These are phyloP conservation scores for Amaranthus palmeri DNA, from an alignment of 148 eudicot genomes.

Conservation along the genomic window DNA sequence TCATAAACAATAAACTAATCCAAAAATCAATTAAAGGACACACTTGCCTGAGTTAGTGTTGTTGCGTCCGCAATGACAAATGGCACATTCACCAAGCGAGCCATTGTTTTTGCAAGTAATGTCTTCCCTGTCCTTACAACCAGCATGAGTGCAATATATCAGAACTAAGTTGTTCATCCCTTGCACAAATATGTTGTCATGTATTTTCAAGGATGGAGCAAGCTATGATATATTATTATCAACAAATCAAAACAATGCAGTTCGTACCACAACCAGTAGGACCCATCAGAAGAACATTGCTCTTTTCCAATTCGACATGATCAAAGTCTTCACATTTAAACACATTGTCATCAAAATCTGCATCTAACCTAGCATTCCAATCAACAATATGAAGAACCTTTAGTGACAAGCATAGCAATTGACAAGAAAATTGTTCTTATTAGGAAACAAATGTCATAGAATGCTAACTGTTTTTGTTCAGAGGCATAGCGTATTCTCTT, in stretches of 20 bases:
- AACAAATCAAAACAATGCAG: conserved; percentile 30
- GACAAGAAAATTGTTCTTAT: background rate
- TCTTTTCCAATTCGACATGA: conserved; percentile 80
- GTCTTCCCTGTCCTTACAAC: conserved; percentile 99
- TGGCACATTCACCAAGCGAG: conserved; percentile 91
- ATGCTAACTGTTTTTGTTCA: conserved; percentile 46
- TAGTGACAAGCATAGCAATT: conserved; percentile 22
- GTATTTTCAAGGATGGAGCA: background rate
- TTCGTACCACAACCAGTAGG: conserved; percentile 96
- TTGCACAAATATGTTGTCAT: conserved; percentile 1
- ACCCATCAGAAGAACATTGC: conserved; percentile 90
- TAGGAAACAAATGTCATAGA: conserved; percentile 4
- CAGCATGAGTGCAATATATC: conserved; percentile 33
- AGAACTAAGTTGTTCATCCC: conserved; percentile 8
- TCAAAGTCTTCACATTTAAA: conserved; percentile 48
- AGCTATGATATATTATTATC: conserved; percentile 6
- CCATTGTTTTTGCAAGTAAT: conserved; percentile 91
- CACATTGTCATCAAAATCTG: conserved; percentile 26
- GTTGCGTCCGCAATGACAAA: conserved; percentile 99
- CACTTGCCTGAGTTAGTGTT: conserved; percentile 85
- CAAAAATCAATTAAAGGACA: background rate
- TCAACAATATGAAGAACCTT: conserved; percentile 16
- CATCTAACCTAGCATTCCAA: conserved; percentile 49
- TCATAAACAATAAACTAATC: background rate
- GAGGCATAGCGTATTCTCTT: conserved; percentile 75